These are phyloP conservation scores for Pelargonium citronellum DNA, from an alignment of 441 rosid genomes.

Conservation along the genomic window DNA sequence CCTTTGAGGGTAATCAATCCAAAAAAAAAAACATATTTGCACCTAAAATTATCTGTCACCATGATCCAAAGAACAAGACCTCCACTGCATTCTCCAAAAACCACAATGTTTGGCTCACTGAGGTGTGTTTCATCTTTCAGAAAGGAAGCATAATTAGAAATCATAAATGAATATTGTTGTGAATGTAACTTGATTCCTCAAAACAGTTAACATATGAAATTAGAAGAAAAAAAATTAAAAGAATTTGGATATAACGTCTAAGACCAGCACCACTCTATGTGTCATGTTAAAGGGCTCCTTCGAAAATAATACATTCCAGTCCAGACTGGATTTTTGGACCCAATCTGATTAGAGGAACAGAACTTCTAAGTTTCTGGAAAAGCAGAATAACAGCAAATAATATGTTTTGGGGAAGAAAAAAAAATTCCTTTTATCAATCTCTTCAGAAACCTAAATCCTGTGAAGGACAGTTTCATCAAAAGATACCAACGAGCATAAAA, in stretches of 20 bases:
- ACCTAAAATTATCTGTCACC: background rate
- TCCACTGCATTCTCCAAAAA: background rate
- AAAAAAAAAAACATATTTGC: background rate
- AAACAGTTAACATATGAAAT: too few relatives aligned
- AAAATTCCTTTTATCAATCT: too few relatives aligned
- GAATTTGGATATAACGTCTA: too few relatives aligned
- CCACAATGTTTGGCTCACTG: background rate
- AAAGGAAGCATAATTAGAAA: background rate
- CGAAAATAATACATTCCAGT: too few relatives aligned
- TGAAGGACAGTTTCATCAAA: background rate
- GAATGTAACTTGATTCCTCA: too few relatives aligned
- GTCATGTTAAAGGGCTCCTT: too few relatives aligned
- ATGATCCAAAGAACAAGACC: background rate
- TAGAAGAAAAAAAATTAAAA: too few relatives aligned
- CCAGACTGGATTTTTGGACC: background rate
- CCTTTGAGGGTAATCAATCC: background rate
- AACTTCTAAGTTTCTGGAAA: background rate
- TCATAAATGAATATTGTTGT: too few relatives aligned
- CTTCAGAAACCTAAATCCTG: too few relatives aligned
- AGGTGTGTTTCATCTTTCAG: background rate
- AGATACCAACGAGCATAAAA: background rate
- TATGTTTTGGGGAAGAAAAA: background rate
- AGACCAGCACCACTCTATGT: too few relatives aligned
- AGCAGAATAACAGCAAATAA: background rate
- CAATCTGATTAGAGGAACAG: background rate